Evolutionary conservation across 176 grass and related monocot genomes (phyloP), one percentile per base, ranked within the genome.

Genomic region (Cymbopogon citratus): DNA sequence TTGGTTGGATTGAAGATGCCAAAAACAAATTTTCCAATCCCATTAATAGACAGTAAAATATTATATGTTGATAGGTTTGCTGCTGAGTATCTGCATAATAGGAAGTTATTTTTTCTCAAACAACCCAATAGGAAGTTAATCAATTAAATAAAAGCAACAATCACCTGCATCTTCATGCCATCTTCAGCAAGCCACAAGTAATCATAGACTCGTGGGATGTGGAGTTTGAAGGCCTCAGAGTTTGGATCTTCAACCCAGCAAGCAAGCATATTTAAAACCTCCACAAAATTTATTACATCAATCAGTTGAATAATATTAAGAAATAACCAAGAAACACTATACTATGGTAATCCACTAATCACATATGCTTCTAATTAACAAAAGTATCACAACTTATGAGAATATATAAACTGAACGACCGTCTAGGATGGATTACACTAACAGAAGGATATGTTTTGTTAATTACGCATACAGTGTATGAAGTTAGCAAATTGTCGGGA

Each of bases 101-200:
- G 12, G 66, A 74, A 67, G 25, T 60, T 84, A 23, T n/a, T n/a
- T n/a, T n/a, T n/a, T n/a, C n/a, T n/a, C n/a, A n/a, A n/a, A n/a
- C n/a, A n/a, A n/a, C n/a, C n/a, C n/a, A 35, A 56, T 11, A 23
- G 12, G 66, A 74, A 67, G 25, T 60, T 84, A 23, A n/a, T n/a
- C n/a, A n/a, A n/a, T 33, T 33, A 33, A 33, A 3, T 33, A 33
- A 33, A 80, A 70, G 23, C n/a, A 78, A 70, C 12, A 29, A 43
- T 66, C 23, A 96, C 93, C 89, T 94, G 87, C 94, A 97, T 94
- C 78, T 97, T 97, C 94, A 97, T 94, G 76, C 94, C 94, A 90
- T 97, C 94, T 94, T 97, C 94, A 80, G 94, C 94, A 88, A 97
- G 4, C 94, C 94, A 97, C 29, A 97, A 68, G 82, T 87, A 97